Percentiles rank a stretch among this genome's conserved stretches.
Conservation (phyloP, 2,329 filamentous ascomycete species). For the Alternaria alternata region DNA sequence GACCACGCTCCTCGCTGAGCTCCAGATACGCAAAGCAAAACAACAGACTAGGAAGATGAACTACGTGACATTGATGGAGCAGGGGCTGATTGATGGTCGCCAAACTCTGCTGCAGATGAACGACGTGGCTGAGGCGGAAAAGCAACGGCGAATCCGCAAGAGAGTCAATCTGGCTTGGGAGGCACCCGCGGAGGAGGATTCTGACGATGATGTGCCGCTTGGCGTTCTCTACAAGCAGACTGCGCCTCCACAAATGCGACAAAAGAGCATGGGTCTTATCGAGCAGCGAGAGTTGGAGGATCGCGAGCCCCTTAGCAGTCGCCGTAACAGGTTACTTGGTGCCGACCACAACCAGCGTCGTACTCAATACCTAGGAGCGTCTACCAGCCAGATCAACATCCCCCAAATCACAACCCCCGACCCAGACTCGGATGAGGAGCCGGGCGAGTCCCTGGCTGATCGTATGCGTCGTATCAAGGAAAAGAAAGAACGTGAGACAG, state of each 20-base stretch:
- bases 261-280: conserved; percentile 75
- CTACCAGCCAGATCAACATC: conserved; percentile 38
- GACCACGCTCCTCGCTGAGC: conserved; percentile 89
- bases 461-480: conserved; percentile 71
- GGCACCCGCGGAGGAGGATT: conserved; percentile 61
- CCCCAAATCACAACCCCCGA: conserved; percentile 40
- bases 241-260: conserved; percentile 59
- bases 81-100: conserved; percentile 72
- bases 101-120: conserved; percentile 91
- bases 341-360: conserved; percentile 47
- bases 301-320: conserved; percentile 83
- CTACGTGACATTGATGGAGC: conserved; percentile 68
- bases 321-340: conserved; percentile 77
- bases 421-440: conserved; percentile 48
- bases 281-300: conserved; percentile 88
- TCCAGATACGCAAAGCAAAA: conserved; percentile 89
- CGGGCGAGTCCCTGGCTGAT: conserved; percentile 72
- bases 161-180: conserved; percentile 93
- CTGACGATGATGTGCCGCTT: conserved; percentile 84
- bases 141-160: conserved; percentile 74
- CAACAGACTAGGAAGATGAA: conserved; percentile 81
- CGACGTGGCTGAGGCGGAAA: conserved; percentile 85
- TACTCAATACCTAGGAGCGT: conserved; percentile 24
- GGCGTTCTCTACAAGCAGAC: conserved; percentile 73
- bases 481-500: conserved; percentile 59